Evolutionary conservation across 805 yeast genomes (phyloP), one percentile per base, ranked within the genome.

Genomic region (Ascoidea rubescens): DNA sequence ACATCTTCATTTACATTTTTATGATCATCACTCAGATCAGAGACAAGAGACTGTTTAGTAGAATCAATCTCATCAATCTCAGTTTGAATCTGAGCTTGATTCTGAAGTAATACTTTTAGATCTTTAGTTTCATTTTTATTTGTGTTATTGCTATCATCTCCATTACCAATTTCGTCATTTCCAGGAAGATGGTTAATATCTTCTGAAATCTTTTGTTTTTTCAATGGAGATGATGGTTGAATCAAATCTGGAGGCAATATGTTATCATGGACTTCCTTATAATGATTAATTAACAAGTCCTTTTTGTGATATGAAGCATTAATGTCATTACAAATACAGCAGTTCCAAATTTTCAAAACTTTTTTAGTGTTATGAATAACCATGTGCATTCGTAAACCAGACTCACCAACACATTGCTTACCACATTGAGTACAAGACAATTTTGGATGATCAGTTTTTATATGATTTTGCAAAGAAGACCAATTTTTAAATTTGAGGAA

Each of bases 361-460:
- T 71, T 69, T 2, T 61, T 59, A 5, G 73, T 78, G 57, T 81
- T 80, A 64, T 89, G 96, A 21, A 80, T 68, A 47, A 72, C 65
- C 88, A 84, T 79, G 62, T 90, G 96, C 70, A 82, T 78, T 16
- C 73, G 67, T 50, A 88, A 65, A 55, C 89, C 93, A 31, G 72
- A 70, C 48, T 75, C 78, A 32, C 95, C 95, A 8, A 84, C 82
- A 68, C 89, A 84, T 5, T 75, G 78, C 62, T 79, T 81, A 5
- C 78, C 79, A 70, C 96, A 89, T 0, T 77, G 57, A 0, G 64
- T 58, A 67, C 95, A 87, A 47, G 69, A 71, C 31, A 82, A 58
- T 60, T 82, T 80, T 4, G 90, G 87, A 65, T 89, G 96, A 43
- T 75, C 84, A 0, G 77, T 73, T 57, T 82, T 83, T 51, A 78